phyloP scores from a whole-genome alignment of 768 basidiomycete species.

The Lentinula lateritia region DNA sequence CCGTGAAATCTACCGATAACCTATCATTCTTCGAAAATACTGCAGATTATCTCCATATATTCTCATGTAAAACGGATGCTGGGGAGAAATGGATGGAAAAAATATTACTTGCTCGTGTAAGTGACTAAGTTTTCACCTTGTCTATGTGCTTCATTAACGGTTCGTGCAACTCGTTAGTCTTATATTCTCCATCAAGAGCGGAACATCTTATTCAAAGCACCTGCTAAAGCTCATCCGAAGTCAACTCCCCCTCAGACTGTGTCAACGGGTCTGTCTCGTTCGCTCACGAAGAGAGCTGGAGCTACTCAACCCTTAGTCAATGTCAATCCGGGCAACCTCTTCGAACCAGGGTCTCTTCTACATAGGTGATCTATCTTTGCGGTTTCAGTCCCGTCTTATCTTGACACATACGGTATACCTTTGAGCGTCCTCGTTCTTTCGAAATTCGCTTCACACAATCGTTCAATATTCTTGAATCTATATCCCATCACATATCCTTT shows the following conservation, averaged over 20 bases:
- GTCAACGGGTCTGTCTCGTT: conserved; percentile 28
- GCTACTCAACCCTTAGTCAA: conserved; percentile 33
- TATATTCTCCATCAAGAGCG: conserved; percentile 81
- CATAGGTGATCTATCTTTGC: conserved; percentile 16
- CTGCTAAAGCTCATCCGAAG: conserved; percentile 25
- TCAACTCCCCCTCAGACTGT: conserved; percentile 12
- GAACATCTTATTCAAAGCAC: conserved; percentile 52
- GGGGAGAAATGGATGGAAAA: conserved; percentile 76
- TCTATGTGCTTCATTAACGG: neutral
- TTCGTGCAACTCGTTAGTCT: conserved; percentile 43
- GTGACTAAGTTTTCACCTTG: conserved; percentile 20
- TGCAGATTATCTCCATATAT: conserved; percentile 83
- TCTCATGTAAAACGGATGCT: conserved; percentile 71
- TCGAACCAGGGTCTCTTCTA: conserved; percentile 74
- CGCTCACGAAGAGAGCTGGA: conserved; percentile 29
- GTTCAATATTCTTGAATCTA: neutral
- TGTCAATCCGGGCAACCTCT: conserved; percentile 44
- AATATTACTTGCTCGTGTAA: conserved; percentile 76
- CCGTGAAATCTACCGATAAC: conserved; percentile 85
- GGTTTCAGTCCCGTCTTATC: conserved; percentile 2
- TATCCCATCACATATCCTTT: neutral
- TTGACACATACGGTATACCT: neutral
- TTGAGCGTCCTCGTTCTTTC: no score
- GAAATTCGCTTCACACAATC: neutral
- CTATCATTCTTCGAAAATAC: conserved; percentile 82